Evolutionary conservation across 805 yeast genomes (phyloP), one percentile per base, ranked within the genome.

Genomic region (Metschnikowia rubicola): DNA sequence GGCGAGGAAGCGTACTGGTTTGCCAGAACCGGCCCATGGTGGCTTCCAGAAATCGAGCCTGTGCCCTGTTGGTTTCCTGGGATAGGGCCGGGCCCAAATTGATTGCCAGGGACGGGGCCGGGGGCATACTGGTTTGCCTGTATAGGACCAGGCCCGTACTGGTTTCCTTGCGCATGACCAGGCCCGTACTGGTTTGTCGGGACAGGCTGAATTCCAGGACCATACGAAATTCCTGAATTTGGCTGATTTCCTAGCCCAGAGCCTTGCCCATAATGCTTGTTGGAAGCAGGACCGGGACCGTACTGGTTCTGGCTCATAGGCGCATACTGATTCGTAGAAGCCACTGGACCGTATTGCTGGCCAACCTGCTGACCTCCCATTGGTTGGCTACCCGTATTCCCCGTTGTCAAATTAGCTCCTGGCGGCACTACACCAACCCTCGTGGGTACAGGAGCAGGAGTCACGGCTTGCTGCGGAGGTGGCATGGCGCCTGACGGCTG

Each of bases 391-490:
- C 21, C 17, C 13, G 8, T 19, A 29, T 37, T 39, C 10, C 17
- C 31, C 33, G 10, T 13, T 15, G 36, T 37, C 29, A 50, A 35
- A 28, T 30, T 30, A n/a, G 26, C 36, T 9, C 46, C 49, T n/a
- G 48, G 52, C 5, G 57, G 51, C 26, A 45, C 46, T 12, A 43
- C 35, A n/a, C 41, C 45, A 15, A 29, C 12, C 11, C 35, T 40
- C 21, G 36, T 19, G 9, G 44, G 53, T 17, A 41, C 7, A 3
- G 35, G 44, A 29, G 17, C 43, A 19, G 26, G 26, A 21, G 26
- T 21, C 26, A 21, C 26, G 26, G 26, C 26, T 21, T 30, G 33
- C 12, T 44, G 37, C 30, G 35, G 48, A 10, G 43, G 43, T 9
- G 38, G 39, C n/a, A 43, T 31, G 11, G 19, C 35, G 6, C 28